A percentile compares a stretch with the other conserved stretches of the same genome.
Conservation (phyloP, 495 filamentous ascomycete genomes). For the Rusavskia elegans region DNA sequence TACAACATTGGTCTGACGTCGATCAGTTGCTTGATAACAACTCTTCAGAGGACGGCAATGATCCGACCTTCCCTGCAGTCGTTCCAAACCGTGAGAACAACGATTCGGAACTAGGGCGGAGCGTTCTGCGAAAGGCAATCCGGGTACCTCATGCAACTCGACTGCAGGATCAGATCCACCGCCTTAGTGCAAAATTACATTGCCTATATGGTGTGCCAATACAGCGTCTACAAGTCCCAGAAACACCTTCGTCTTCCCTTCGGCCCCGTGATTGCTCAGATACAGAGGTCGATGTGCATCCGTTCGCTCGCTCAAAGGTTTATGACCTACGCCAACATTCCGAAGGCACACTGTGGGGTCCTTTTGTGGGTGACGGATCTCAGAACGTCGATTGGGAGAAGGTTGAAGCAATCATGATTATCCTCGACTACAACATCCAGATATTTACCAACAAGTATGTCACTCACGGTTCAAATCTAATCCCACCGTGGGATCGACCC, state of each 20-base stretch:
- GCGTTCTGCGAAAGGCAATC: background rate
- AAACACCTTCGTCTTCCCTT: background rate
- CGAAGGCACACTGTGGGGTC: conserved; percentile 38
- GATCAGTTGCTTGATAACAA: background rate
- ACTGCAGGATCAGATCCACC: conserved; percentile 20
- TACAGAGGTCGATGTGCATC: conserved; percentile 23
- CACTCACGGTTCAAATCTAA: background rate
- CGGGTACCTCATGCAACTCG: background rate
- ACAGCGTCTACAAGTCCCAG: conserved; percentile 8
- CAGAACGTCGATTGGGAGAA: conserved; percentile 52
- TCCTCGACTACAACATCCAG: conserved; percentile 37
- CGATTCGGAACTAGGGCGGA: too few species aligned
- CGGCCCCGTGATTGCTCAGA: conserved; percentile 1
- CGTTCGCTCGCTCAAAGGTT: conserved; percentile 41
- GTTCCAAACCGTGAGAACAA: too few species aligned
- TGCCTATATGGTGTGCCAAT: conserved; percentile 39
- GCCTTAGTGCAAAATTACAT: conserved; percentile 47
- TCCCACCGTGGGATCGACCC: conserved; percentile 30
- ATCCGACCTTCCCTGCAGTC: too few species aligned
- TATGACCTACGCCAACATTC: conserved; percentile 52
- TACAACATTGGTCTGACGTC: background rate
- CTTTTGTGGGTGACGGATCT: conserved; percentile 37
- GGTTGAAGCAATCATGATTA: conserved; percentile 46
- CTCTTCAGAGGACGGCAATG: background rate
- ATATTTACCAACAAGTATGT: conserved; percentile 1